phyloP scores from a whole-genome alignment of 2,329 filamentous ascomycete species.

The Teratosphaeria gauchensis region DNA sequence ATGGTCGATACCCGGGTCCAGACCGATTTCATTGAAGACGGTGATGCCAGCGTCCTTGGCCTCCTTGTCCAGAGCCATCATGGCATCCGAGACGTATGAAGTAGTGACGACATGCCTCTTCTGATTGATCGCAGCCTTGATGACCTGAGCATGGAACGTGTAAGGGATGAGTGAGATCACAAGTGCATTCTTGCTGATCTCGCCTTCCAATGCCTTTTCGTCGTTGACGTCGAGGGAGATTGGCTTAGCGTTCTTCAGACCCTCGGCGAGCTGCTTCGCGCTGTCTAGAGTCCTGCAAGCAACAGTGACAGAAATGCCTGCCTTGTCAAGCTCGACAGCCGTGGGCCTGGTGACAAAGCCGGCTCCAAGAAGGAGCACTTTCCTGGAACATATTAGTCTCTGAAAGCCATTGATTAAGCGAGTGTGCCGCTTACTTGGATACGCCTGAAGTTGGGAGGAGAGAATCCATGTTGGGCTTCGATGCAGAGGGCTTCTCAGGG shows the following conservation, averaged over 20 bases:
- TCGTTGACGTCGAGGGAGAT: conserved; percentile 80
- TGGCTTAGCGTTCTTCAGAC: conserved; percentile 62
- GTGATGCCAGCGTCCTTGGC: conserved; percentile 88
- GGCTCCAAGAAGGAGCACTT: conserved; percentile 42
- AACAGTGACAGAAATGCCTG: conserved; percentile 49
- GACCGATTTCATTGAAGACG: conserved; percentile 93
- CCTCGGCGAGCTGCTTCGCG: conserved; percentile 64
- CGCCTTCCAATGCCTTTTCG: conserved; percentile 65
- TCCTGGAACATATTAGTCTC: conserved; percentile 12
- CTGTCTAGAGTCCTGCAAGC: conserved; percentile 73
- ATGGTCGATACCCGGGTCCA: conserved; percentile 64
- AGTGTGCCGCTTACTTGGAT: conserved; percentile 25
- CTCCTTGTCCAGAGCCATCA: conserved; percentile 75
- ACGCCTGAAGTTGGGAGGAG: conserved; percentile 16
- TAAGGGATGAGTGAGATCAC: conserved; percentile 70
- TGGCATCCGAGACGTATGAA: conserved; percentile 83
- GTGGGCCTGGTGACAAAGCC: conserved; percentile 50
- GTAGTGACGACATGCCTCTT: conserved; percentile 98
- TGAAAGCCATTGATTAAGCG: background rate
- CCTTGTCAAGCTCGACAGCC: conserved; percentile 48
- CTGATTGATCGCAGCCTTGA: conserved; percentile 82
- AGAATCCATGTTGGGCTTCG: conserved; percentile 26
- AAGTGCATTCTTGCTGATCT: conserved; percentile 57
- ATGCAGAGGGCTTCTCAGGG: background rate
- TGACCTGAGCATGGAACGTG: conserved; percentile 77